Evolutionary conservation across 768 basidiomycete genomes (phyloP).

Genomic region (Omphalotus guepiniiformis): DNA sequence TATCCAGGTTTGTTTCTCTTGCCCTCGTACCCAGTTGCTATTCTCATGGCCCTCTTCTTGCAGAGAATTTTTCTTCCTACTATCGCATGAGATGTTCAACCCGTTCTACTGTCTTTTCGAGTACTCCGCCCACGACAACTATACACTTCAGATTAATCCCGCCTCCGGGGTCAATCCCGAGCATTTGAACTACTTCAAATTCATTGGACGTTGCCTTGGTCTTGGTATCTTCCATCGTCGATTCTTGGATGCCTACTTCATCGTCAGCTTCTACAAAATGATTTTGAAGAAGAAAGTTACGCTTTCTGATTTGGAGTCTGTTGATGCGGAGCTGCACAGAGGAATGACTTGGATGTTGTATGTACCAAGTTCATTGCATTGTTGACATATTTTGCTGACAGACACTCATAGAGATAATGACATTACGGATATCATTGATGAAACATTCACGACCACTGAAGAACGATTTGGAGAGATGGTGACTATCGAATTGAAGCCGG

Average conservation of each 20-base stretch:
- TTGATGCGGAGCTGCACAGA: conserved; percentile 91
- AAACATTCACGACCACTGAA: conserved; percentile 95
- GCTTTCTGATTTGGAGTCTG: conserved; percentile 89
- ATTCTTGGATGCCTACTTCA: conserved; percentile 99
- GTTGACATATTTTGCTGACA: conserved; percentile 15
- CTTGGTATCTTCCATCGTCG: conserved; percentile 98
- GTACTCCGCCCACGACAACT: conserved; percentile 99
- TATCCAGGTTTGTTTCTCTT: conserved; percentile 64
- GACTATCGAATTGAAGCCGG: conserved; percentile 90
- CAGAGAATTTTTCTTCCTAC: conserved; percentile 99
- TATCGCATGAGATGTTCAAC: conserved; percentile 99
- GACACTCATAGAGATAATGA: conserved; percentile 78
- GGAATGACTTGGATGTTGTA: conserved; percentile 99
- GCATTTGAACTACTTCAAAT: conserved; percentile 99
- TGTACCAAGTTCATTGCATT: conserved; percentile 29
- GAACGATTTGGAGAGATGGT: conserved; percentile 99
- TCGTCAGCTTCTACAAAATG: conserved; percentile 99
- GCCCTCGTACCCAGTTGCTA: conserved; percentile 5
- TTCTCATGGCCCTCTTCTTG: conserved; percentile 4
- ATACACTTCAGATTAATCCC: conserved; percentile 98
- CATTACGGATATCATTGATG: conserved; percentile 96
- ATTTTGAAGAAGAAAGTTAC: conserved; percentile 97
- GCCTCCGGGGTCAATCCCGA: conserved; percentile 98
- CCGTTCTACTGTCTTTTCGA: conserved; percentile 99
- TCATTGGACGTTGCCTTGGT: conserved; percentile 93